Evolutionary conservation across 495 filamentous ascomycete genomes (phyloP), one percentile per base, ranked within the genome.

Genomic region (Hypoxylon intermedium): DNA sequence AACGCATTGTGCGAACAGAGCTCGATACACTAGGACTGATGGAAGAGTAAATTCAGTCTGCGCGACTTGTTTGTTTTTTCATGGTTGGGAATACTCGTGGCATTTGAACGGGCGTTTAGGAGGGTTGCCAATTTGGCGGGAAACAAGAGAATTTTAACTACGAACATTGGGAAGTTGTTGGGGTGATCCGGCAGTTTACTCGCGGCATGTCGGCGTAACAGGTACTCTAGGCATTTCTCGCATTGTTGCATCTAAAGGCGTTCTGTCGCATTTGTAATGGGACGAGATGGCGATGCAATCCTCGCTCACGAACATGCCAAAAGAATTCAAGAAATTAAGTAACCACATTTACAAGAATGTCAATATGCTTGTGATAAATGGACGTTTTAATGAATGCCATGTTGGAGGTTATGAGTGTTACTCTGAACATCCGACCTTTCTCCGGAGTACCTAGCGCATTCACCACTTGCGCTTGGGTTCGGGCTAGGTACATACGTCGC

Each of bases 1-100:
- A 92, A 73, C 76, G 83, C 47, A 72, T 96, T 57, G 83, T 98
- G 2, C 80, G 82, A 74, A 90, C 82, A 2, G 94, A 98, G 75
- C 69, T 97, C 62, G 88, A 93, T 50, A 81, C 87, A 52, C 70
- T 97, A 68, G 79, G 83, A 26, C 73, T 96, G 70, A 79, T 95
- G 64, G 92, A 94, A 72, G 82, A 87, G 41, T 86, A 63, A 47
- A 28, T 34, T 18, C 3, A 49, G 30, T 7, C 9, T 41, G 23
- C 15, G 18, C 23, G 9, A 2, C 28, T n/a, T n/a, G n/a, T n/a
- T n/a, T n/a, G 26, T 24, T 45, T 9, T 13, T 54, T 55, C 41
- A 38, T 53, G 36, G 53, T 53, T 53, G 53, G 60, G 51, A 46
- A 50, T 31, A 2, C 7, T 7, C 24, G 7, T 36, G 18, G 28